phyloP scores from a whole-genome alignment of 441 rosid genomes.

The Populus trichocarpa region DNA sequence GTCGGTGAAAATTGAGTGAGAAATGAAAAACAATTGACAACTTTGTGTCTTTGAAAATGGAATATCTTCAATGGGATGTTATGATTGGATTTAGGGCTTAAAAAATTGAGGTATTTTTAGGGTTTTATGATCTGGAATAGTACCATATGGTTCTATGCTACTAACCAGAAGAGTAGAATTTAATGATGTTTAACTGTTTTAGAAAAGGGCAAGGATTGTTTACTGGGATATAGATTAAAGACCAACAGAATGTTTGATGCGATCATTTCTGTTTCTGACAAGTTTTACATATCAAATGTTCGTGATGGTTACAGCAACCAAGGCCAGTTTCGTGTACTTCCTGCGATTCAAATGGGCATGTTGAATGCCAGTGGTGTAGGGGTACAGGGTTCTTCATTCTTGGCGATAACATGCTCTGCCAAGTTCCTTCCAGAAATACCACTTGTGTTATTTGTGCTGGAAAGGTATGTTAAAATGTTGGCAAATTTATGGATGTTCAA shows the following conservation, averaged over 20 bases:
- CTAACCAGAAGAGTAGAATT: not conserved
- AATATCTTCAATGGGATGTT: not conserved
- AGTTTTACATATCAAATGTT: not conserved
- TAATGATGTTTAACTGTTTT: not conserved
- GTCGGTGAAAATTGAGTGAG: not conserved
- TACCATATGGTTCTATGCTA: not conserved
- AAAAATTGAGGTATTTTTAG: not conserved
- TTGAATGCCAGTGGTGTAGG: slow-evolving; percentile 89
- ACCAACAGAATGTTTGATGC: not conserved
- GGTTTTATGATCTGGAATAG: not conserved
- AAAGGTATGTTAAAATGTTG: slow-evolving; percentile 40
- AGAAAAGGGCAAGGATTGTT: not conserved
- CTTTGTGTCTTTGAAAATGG: not conserved
- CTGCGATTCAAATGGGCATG: slow-evolving; percentile 63
- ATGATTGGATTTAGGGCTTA: not conserved
- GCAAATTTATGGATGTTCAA: not conserved
- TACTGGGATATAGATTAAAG: not conserved
- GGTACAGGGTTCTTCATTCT: slow-evolving; percentile 93
- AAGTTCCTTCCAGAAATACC: slow-evolving; percentile 87
- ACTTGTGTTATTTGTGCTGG: slow-evolving; percentile 81
- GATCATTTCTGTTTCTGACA: not conserved
- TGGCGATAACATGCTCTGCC: slow-evolving; percentile 92
- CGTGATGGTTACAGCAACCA: slow-evolving; percentile 63
- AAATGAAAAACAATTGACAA: not conserved
- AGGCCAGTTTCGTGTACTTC: slow-evolving; percentile 71